Conservation (phyloP, 345 rosid genomes). For the Rhodamnia argentea region DNA sequence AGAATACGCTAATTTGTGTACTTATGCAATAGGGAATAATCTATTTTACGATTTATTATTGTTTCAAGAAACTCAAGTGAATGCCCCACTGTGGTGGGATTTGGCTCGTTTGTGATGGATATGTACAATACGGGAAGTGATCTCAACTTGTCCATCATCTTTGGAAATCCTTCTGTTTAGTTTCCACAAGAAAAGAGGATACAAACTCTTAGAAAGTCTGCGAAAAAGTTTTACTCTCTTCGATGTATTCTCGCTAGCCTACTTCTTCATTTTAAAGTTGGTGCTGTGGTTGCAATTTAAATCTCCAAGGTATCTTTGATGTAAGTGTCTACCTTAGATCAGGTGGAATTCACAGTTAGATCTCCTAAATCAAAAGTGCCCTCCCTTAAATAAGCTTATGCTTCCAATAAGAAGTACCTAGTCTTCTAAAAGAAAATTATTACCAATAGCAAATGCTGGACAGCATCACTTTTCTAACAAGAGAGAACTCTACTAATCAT, state of each 20-base stretch:
- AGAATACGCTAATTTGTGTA: neutral
- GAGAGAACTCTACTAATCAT: neutral
- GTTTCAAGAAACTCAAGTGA: slow-evolving; percentile 21
- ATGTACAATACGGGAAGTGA: slow-evolving; percentile 27
- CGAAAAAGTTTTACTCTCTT: slow-evolving; percentile 14
- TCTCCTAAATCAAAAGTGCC: neutral
- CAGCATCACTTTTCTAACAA: neutral
- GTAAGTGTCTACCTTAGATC: neutral
- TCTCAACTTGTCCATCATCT: slow-evolving; percentile 40
- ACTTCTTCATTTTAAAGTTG: neutral
- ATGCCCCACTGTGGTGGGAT: slow-evolving; percentile 27
- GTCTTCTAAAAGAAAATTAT: neutral
- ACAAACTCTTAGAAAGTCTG: slow-evolving; percentile 19
- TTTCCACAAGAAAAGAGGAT: slow-evolving; percentile 22
- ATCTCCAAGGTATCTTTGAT: neutral
- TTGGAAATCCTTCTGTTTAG: slow-evolving; percentile 6
- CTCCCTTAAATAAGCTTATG: neutral
- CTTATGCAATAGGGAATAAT: neutral
- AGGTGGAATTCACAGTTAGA: neutral
- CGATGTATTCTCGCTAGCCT: slow-evolving; percentile 14
- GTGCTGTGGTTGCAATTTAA: neutral
- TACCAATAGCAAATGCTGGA: neutral
- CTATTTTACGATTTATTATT: neutral
- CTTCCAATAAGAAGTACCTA: neutral
- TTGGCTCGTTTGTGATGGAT: slow-evolving; percentile 46